These are phyloP conservation scores for Aspergillus egyptiacus DNA, from an alignment of 495 filamentous ascomycete species.

Conservation along the genomic window DNA sequence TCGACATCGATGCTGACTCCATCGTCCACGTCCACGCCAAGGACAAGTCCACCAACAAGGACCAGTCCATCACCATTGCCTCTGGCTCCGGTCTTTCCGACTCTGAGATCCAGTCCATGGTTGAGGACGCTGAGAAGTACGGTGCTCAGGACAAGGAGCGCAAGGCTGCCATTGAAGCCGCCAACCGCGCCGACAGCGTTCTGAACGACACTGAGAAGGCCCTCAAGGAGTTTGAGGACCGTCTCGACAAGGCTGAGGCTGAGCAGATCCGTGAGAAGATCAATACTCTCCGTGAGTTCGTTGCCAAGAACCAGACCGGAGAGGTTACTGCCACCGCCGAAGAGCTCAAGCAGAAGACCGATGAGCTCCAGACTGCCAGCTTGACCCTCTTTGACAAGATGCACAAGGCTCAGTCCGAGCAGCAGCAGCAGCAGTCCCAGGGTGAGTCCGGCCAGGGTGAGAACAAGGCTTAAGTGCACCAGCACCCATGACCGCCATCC, in stretches of 20 bases:
- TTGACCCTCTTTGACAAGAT: slow-evolving; percentile 99
- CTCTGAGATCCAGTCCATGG: slow-evolving; percentile 90
- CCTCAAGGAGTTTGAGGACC: slow-evolving; percentile 91
- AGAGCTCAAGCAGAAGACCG: slow-evolving; percentile 95
- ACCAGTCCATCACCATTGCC: slow-evolving; percentile 98
- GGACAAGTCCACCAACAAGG: slow-evolving; percentile 99
- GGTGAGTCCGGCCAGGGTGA: slow-evolving; percentile 59
- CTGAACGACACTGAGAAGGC: slow-evolving; percentile 98
- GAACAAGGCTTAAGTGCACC: slow-evolving; percentile 67
- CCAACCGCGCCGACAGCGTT: slow-evolving; percentile 95
- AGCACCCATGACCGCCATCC: slow-evolving; percentile 11
- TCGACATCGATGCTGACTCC: slow-evolving; percentile 98
- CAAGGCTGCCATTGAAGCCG: slow-evolving; percentile 87
- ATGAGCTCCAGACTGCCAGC: slow-evolving; percentile 92
- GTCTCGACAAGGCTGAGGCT: slow-evolving; percentile 93
- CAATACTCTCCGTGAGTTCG: slow-evolving; percentile 74
- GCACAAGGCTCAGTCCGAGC: slow-evolving; percentile 87
- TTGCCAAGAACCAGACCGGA: slow-evolving; percentile 90
- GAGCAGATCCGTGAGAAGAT: slow-evolving; percentile 95
- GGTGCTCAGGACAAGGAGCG: slow-evolving; percentile 93
- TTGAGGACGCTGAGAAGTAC: slow-evolving; percentile 95
- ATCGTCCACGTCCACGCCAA: slow-evolving; percentile 98
- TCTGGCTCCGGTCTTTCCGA: slow-evolving; percentile 98
- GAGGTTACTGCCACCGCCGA: slow-evolving; percentile 78
- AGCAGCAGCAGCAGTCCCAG: slow-evolving; percentile 49